Conservation (phyloP, 768 basidiomycete species). For the Terana coerulea region DNA sequence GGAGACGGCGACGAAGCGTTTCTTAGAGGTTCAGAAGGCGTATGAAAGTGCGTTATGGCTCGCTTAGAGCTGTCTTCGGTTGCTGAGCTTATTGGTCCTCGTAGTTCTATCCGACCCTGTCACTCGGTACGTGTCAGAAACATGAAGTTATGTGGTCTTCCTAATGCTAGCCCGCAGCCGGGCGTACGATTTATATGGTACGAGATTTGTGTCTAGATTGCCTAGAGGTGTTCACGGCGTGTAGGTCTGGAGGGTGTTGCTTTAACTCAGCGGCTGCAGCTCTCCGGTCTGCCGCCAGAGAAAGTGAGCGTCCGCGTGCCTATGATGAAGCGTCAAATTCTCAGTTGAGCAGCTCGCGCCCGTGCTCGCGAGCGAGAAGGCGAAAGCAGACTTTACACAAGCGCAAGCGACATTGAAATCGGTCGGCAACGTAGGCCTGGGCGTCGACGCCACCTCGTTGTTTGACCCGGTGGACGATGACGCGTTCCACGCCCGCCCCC, state of each 20-base stretch:
- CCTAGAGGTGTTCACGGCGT: no score
- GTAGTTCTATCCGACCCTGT: constrained; percentile 68
- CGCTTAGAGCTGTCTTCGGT: not conserved
- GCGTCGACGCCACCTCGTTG: constrained; percentile 47
- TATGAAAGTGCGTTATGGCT: constrained; percentile 56
- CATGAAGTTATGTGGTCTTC: constrained; percentile 3
- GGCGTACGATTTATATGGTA: constrained; percentile 74
- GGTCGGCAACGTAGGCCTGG: constrained; percentile 41
- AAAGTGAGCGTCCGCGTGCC: not conserved
- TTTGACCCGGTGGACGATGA: constrained; percentile 33
- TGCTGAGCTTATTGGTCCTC: constrained; percentile 1
- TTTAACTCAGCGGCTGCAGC: constrained; percentile 12
- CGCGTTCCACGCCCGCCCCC: constrained; percentile 24
- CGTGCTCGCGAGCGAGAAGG: constrained; percentile 37
- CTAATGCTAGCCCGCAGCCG: constrained; percentile 38
- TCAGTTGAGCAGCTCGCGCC: constrained; percentile 39
- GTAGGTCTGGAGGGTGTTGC: constrained; percentile 21
- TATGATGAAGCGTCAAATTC: constrained; percentile 1
- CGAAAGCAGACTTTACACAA: constrained; percentile 33
- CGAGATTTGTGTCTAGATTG: no score
- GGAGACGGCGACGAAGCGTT: constrained; percentile 58
- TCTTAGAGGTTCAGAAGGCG: constrained; percentile 76
- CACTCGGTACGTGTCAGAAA: constrained; percentile 44
- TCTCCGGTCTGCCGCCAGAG: constrained; percentile 2
- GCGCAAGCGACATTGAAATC: constrained; percentile 40